Conservation (phyloP, 805 yeast species). For the Yamadazyma philogaea region DNA sequence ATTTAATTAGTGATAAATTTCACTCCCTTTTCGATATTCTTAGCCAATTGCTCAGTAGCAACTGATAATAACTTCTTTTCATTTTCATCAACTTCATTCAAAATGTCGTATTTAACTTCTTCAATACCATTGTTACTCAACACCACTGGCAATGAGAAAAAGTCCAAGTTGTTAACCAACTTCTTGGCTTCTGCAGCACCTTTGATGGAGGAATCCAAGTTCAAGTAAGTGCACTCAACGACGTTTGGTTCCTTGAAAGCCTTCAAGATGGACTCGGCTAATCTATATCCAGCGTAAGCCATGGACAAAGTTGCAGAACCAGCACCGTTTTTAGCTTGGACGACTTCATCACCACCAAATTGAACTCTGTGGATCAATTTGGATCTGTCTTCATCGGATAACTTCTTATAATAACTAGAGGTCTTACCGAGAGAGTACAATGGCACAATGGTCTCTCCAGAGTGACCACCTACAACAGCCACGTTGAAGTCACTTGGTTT, state of each 20-base stretch:
- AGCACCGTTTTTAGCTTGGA: slow-evolving; percentile 78
- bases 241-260: slow-evolving; percentile 43
- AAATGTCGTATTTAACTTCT: slow-evolving; percentile 51
- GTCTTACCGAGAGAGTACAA: slow-evolving; percentile 53
- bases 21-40: slow-evolving; percentile 59
- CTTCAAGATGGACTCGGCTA: slow-evolving; percentile 64
- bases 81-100: slow-evolving; percentile 45
- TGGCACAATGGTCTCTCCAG: slow-evolving; percentile 93
- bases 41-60: slow-evolving; percentile 52
- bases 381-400: slow-evolving; percentile 60
- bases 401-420: slow-evolving; percentile 32
- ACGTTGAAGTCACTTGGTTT: slow-evolving; percentile 55
- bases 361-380: slow-evolving; percentile 84
- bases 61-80: slow-evolving; percentile 56
- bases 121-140: slow-evolving; percentile 54
- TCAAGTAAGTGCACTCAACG: slow-evolving; percentile 51
- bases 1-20: slow-evolving; percentile 33
- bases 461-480: slow-evolving; percentile 91
- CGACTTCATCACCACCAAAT: slow-evolving; percentile 89
- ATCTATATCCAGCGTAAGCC: slow-evolving; percentile 82
- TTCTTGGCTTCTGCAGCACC: slow-evolving; percentile 53
- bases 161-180: slow-evolving; percentile 43
- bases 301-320: slow-evolving; percentile 84
- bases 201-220: slow-evolving; percentile 46
- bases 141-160: slow-evolving; percentile 62